Conservation (phyloP, 805 yeast species). For the Candida easanensis region DNA sequence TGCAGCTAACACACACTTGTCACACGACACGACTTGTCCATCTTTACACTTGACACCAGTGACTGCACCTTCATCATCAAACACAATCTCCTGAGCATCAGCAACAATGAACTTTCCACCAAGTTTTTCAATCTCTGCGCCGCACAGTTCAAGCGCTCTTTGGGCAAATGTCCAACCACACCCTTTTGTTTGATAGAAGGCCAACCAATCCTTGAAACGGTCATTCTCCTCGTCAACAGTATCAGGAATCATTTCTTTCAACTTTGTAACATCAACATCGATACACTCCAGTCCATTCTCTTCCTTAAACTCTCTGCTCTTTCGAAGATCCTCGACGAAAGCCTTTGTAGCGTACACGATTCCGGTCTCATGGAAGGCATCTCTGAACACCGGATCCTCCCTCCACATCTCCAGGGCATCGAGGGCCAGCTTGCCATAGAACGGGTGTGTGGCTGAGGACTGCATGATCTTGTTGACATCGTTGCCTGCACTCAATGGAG, state of each 20-base stretch:
- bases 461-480: slow-evolving; percentile 42
- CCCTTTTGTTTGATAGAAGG: slow-evolving; percentile 29
- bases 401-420: slow-evolving; percentile 36
- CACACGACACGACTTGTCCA: slow-evolving; percentile 28
- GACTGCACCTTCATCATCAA: slow-evolving; percentile 25
- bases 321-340: slow-evolving; percentile 12
- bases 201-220: slow-evolving; percentile 30
- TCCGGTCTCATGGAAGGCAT: slow-evolving; percentile 34
- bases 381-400: slow-evolving; percentile 29
- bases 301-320: slow-evolving; percentile 12
- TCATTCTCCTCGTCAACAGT: slow-evolving; percentile 6
- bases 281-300: slow-evolving; percentile 7
- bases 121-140: slow-evolving; percentile 26
- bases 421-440: slow-evolving; percentile 27
- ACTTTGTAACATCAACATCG: slow-evolving; percentile 7
- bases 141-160: slow-evolving; percentile 30
- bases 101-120: slow-evolving; percentile 32
- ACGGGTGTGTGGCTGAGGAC: slow-evolving; percentile 21
- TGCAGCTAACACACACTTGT: slow-evolving; percentile 33
- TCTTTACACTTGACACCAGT: slow-evolving; percentile 29
- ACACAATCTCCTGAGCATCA: slow-evolving; percentile 17
- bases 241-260: slow-evolving; percentile 12
- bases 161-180: slow-evolving; percentile 40
- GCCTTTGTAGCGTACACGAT: slow-evolving; percentile 25
- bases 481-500: slow-evolving; percentile 38